phyloP scores from a whole-genome alignment of 768 basidiomycete genomes.

The Tubosaeta sp. region DNA sequence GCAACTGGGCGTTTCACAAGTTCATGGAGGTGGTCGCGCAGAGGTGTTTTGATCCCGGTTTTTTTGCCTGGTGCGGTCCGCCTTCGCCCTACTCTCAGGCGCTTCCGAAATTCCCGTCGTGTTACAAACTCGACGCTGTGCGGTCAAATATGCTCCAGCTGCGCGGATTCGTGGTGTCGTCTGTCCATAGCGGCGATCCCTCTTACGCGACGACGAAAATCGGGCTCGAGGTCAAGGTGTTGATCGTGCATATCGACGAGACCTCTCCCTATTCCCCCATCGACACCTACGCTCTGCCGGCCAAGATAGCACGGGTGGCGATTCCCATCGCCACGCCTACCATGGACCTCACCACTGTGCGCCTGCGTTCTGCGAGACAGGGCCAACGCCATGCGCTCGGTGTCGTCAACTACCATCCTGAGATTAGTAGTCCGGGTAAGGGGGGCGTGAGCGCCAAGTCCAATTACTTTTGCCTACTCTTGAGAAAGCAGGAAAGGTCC shows the following conservation, averaged over 20 bases:
- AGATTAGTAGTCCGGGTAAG: not conserved
- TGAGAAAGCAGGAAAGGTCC: not conserved
- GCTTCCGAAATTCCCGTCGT: not conserved
- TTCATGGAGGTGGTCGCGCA: not conserved
- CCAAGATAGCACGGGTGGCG: not conserved
- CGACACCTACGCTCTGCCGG: not conserved
- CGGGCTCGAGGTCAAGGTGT: not conserved
- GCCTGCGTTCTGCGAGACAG: not conserved
- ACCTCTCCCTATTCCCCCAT: not conserved
- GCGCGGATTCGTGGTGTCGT: not conserved
- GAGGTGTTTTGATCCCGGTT: not conserved
- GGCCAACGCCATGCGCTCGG: not conserved
- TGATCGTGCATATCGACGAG: conserved; percentile 1
- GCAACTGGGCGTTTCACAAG: not conserved
- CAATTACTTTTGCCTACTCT: not conserved
- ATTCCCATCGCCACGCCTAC: not conserved
- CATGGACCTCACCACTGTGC: not conserved
- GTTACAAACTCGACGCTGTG: not conserved
- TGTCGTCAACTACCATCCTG: conserved; percentile 1
- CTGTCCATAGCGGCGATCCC: not conserved
- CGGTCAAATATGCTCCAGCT: not conserved
- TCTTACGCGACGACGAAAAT: conserved; percentile 1
- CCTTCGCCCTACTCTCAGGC: not conserved
- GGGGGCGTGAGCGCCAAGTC: not conserved
- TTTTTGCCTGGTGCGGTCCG: conserved; percentile 1